phyloP scores from a whole-genome alignment of 345 rosid genomes.

The Ceriops tagal region DNA sequence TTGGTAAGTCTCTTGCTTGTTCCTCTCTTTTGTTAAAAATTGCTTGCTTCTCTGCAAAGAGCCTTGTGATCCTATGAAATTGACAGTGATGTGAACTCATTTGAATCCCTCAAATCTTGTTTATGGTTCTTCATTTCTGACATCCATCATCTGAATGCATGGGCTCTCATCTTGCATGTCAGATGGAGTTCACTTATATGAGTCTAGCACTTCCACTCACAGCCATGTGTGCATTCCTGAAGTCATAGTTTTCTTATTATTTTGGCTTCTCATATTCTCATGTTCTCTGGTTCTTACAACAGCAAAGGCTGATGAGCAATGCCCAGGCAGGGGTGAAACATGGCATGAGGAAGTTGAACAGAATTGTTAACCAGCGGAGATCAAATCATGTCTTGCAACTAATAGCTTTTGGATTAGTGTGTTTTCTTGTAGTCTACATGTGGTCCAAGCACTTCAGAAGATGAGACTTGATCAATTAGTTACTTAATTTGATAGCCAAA shows the following conservation, averaged over 20 bases:
- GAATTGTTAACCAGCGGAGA: constrained; percentile 3
- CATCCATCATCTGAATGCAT: neutral
- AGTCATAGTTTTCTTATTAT: no score
- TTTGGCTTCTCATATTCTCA: no score
- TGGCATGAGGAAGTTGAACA: constrained; percentile 19
- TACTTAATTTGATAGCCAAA: neutral
- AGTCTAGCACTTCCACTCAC: no score
- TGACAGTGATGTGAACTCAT: neutral
- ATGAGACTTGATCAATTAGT: neutral
- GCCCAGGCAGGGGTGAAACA: constrained; percentile 18
- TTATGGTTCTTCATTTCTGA: neutral
- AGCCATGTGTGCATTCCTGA: no score
- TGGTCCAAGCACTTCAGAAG: constrained; percentile 12
- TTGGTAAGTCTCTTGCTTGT: constrained; percentile 17
- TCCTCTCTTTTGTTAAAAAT: neutral
- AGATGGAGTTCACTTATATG: no score
- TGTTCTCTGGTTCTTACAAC: constrained; percentile 2
- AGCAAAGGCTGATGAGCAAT: constrained; percentile 19
- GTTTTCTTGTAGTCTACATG: constrained; percentile 16
- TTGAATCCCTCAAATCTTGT: neutral
- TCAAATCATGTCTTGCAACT: constrained; percentile 21
- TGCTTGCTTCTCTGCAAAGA: neutral
- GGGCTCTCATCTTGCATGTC: no score
- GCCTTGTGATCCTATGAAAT: neutral
- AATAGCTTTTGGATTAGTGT: constrained; percentile 15